These are phyloP conservation scores for Chaetomium sp. DNA, from an alignment of 2,329 filamentous ascomycete genomes.

Conservation along the genomic window DNA sequence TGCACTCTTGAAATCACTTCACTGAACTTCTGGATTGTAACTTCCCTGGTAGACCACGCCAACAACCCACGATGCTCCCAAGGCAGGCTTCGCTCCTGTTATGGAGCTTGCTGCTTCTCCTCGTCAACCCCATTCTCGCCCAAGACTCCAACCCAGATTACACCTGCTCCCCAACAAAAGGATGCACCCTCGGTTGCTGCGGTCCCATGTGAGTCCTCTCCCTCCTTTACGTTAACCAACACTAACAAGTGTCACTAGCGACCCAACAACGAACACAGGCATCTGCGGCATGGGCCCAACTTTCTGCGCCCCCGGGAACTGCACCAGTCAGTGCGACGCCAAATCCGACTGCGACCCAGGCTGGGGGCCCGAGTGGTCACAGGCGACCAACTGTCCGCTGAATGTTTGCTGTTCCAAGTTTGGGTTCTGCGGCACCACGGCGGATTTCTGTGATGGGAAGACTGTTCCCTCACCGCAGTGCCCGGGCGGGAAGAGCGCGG, in stretches of 20 bases:
- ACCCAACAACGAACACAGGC: background rate
- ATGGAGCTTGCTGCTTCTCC: background rate
- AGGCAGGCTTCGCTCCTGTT: background rate
- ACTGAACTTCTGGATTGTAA: background rate
- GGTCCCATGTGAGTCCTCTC: background rate
- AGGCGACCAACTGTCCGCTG: slow-evolving; percentile 1
- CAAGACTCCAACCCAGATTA: background rate
- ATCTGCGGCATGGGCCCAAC: slow-evolving; percentile 1
- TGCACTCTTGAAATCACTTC: background rate
- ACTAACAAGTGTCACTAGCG: background rate
- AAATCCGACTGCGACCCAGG: slow-evolving; percentile 1
- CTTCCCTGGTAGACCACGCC: background rate
- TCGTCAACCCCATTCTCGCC: background rate
- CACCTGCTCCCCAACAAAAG: background rate
- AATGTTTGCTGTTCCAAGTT: slow-evolving; percentile 4
- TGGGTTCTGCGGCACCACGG: background rate
- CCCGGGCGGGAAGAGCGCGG: background rate
- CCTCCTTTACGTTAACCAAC: too few species aligned
- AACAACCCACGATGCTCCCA: background rate
- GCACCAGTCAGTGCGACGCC: background rate
- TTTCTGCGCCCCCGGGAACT: background rate
- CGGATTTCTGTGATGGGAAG: background rate
- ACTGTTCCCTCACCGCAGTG: background rate
- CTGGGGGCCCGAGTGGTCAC: background rate
- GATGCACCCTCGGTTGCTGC: background rate